These are phyloP conservation scores for Penicillium crystallinum DNA, from an alignment of 495 filamentous ascomycete species.

Conservation along the genomic window DNA sequence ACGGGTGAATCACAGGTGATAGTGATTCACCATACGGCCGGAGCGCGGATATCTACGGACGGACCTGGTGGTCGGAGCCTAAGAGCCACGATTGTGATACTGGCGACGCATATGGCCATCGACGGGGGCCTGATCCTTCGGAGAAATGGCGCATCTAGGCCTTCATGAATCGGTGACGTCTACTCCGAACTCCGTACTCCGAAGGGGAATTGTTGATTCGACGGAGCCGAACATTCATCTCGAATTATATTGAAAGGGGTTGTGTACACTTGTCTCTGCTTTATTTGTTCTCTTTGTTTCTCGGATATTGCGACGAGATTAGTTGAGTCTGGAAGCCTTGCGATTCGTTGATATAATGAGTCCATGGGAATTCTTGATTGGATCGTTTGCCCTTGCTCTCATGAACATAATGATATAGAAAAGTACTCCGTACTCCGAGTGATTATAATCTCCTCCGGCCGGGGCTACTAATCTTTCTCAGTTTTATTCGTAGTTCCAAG, in stretches of 20 bases:
- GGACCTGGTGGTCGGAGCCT: not conserved
- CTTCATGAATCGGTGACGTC: not conserved
- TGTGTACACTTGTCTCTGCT: not conserved
- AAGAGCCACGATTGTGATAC: slow-evolving; percentile 1
- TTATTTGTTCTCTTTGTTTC: not conserved
- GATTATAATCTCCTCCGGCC: not conserved
- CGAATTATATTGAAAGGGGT: not conserved
- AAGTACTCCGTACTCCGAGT: not conserved
- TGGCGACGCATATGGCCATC: not conserved
- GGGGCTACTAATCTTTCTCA: not conserved
- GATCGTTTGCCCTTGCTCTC: not conserved
- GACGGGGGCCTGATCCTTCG: not conserved
- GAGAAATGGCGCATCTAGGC: not conserved
- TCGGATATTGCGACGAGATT: not conserved
- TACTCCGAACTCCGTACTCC: no score
- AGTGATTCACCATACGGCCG: not conserved
- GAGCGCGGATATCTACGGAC: not conserved
- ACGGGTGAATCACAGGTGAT: no score
- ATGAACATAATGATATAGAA: not conserved
- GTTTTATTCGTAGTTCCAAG: not conserved
- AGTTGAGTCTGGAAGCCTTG: not conserved
- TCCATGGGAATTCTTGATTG: not conserved
- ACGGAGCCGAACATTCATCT: not conserved
- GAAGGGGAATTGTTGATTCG: not conserved
- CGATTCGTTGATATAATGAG: slow-evolving; percentile 1